phyloP scores from a whole-genome alignment of 495 filamentous ascomycete species.

The Talaromyces nanjingensis region DNA sequence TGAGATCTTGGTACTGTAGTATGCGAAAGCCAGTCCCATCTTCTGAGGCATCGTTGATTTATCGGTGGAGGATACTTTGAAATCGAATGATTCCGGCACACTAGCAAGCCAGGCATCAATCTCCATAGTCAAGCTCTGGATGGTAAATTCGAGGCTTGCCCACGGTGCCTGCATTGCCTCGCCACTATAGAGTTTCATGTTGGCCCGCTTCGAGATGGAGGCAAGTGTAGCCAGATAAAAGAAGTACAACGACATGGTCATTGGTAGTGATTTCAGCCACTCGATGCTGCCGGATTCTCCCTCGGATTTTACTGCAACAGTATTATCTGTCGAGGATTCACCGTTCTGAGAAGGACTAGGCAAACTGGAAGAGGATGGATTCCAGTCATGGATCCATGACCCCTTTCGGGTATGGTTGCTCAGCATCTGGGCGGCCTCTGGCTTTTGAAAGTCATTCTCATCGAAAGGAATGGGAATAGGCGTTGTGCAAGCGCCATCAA shows the following conservation, averaged over 20 bases:
- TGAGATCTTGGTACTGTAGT: conserved; percentile 51
- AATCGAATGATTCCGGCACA: conserved; percentile 32
- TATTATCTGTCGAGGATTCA: conserved; percentile 13
- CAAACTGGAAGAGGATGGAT: conserved; percentile 14
- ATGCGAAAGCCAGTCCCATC: conserved; percentile 46
- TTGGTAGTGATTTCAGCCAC: conserved; percentile 23
- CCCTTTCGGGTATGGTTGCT: conserved; percentile 18
- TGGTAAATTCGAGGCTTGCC: conserved; percentile 36
- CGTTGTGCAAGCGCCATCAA: conserved; percentile 46
- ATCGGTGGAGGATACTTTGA: conserved; percentile 24
- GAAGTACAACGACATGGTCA: conserved; percentile 45
- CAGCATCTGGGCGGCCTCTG: conserved; percentile 28
- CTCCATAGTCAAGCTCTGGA: conserved; percentile 32
- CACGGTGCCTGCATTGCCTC: conserved; percentile 43
- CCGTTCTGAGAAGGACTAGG: conserved; percentile 19
- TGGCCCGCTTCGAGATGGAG: conserved; percentile 45
- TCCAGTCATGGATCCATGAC: conserved; percentile 17
- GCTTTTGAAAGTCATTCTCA: conserved; percentile 37
- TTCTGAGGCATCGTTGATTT: conserved; percentile 26
- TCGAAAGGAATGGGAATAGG: conserved; percentile 48
- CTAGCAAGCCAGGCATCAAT: conserved; percentile 35
- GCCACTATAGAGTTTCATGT: conserved; percentile 52
- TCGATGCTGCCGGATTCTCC: conserved; percentile 15
- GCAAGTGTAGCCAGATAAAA: conserved; percentile 37
- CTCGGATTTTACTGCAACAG: conserved; percentile 1